phyloP scores from a whole-genome alignment of 2,329 filamentous ascomycete species.

The Fusarium tuaranense region DNA sequence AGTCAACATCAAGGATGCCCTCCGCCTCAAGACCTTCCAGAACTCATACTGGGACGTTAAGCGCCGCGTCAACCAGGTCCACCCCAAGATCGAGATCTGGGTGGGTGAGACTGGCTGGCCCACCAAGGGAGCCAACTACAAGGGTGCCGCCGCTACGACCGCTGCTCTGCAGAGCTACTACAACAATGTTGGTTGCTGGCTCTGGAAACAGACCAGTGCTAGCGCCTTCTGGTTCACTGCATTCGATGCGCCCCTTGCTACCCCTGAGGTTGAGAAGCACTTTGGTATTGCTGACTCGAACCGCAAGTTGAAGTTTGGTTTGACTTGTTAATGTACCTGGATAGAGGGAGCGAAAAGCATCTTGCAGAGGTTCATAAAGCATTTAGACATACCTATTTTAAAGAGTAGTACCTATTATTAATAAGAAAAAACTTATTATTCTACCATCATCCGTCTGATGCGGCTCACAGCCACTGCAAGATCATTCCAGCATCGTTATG shows the following conservation, averaged over 20 bases:
- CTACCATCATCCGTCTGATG: background rate
- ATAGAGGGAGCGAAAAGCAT: background rate
- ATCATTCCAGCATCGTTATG: too few species aligned
- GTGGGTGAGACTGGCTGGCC: conserved; percentile 43
- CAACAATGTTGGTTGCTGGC: conserved; percentile 37
- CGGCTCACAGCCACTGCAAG: fast-evolving
- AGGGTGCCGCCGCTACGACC: conserved; percentile 30
- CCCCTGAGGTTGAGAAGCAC: conserved; percentile 40
- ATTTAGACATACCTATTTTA: background rate
- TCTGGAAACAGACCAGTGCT: conserved; percentile 31
- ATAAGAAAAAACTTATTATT: background rate
- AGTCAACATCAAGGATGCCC: conserved; percentile 38
- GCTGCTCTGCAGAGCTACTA: conserved; percentile 35
- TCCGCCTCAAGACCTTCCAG: conserved; percentile 41
- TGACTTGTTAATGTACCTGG: conserved; percentile 30
- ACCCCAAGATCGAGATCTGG: conserved; percentile 34
- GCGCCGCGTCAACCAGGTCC: conserved; percentile 35
- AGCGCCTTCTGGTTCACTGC: conserved; percentile 43
- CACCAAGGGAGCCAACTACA: conserved; percentile 32
- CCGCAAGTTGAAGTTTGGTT: conserved; percentile 40
- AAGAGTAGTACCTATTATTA: background rate
- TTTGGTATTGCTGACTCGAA: conserved; percentile 37
- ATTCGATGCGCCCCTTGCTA: conserved; percentile 31
- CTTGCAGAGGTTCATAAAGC: background rate
- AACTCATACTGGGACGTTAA: conserved; percentile 38